Evolutionary conservation across 139 green algal genomes (phyloP), one percentile per base, ranked within the genome.

Genomic region (Coelastrella sp.): DNA sequence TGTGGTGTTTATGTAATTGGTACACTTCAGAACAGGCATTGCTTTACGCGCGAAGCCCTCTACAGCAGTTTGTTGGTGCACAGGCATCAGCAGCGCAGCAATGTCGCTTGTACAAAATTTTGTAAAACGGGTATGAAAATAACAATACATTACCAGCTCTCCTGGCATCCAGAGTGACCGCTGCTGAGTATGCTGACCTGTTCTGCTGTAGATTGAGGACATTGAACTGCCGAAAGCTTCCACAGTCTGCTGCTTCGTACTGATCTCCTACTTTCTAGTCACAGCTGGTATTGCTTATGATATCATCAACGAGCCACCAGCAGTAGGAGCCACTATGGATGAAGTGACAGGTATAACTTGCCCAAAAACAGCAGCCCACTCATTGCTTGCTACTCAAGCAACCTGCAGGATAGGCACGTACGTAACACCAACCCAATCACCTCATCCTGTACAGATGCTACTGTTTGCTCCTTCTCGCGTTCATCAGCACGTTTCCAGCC

Each of bases 281-380:
- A 95, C 93, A 7, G 90, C 91, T 14, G 93, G 93, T 17, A 91
- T 95, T 6, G 93, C 80, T n/a, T 93, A 92, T 74, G 91, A 95
- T 68, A 92, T 95, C n/a, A 95, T 95, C 78, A 92, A 94, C 19
- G 93, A 95, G 72, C 93, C 93, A 19, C 93, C 93, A 17, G 93
- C 90, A 8, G 75, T 95, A 8, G 93, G 93, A 7, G 91, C 20
- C 5, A 49, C 14, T 1, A 80, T 75, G 25, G 93, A 95, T 58
- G 86, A 87, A 11, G 66, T 74, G 7, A 95, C 93, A 78, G 93
- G 93, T 93, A 49, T 49, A 5, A 49, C 35, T 49, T 49, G 35
- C 73, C 24, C 7, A 60, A 9, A 7, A 15, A 4, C 4, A 80
- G 76, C n/a, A 25, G 68, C 12, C 4, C 65, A 1, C 1, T 1